A percentile compares a stretch with the other conserved stretches of the same genome.
Evolutionary conservation across 1,284 basidiomycete species (phyloP).

Genomic region (Ceratobasidium sp.): DNA sequence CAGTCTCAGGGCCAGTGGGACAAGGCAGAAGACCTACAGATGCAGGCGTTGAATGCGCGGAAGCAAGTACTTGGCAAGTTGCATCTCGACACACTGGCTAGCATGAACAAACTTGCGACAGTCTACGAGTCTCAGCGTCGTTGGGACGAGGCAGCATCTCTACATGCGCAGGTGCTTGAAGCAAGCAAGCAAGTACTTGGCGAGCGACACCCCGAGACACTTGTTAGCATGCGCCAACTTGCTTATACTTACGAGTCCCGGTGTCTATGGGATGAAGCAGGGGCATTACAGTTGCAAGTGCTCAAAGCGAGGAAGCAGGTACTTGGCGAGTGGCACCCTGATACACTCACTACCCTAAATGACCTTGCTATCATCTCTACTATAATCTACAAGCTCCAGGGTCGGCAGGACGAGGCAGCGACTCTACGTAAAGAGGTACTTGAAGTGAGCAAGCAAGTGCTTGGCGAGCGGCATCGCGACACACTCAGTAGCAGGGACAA

Average conservation of each 20-base stretch:
- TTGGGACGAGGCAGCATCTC: not conserved
- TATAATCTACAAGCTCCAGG: no score
- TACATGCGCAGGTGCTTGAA: not conserved
- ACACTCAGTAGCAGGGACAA: no score
- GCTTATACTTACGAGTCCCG: not conserved
- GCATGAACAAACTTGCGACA: not conserved
- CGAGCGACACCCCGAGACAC: not conserved
- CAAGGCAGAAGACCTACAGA: not conserved
- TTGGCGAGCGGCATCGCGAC: no score
- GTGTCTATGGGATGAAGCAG: not conserved
- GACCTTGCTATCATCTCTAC: no score
- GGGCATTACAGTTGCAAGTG: not conserved
- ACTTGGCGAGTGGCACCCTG: no score
- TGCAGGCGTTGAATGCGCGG: not conserved
- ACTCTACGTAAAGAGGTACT: no score
- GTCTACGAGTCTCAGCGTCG: not conserved
- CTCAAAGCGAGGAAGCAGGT: no score
- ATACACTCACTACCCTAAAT: no score
- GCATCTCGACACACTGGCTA: not conserved
- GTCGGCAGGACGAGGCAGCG: no score
- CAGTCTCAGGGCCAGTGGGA: not conserved
- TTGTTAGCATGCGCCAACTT: not conserved
- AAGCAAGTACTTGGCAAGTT: not conserved
- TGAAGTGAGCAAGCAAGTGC: no score
- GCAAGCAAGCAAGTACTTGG: not conserved